These are phyloP conservation scores for Cladobotryum mycophilum DNA, from an alignment of 2,329 filamentous ascomycete genomes.

Conservation along the genomic window DNA sequence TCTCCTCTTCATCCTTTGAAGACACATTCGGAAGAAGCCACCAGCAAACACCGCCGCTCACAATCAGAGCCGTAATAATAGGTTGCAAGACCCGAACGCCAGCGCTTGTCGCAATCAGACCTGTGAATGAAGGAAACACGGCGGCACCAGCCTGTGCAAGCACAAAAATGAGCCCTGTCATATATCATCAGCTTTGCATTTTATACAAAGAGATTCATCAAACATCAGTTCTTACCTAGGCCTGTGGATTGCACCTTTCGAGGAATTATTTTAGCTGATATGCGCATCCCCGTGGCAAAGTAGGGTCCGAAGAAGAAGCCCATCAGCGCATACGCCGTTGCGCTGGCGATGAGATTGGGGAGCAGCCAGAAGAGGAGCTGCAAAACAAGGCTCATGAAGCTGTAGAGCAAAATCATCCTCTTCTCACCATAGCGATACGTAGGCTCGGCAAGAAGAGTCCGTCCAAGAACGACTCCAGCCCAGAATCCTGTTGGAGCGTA, in stretches of 20 bases:
- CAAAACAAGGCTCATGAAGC: conserved; percentile 55
- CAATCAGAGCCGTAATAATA: conserved; percentile 2
- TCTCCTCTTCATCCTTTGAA: not conserved
- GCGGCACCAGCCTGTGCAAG: conserved; percentile 70
- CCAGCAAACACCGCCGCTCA: conserved; percentile 8
- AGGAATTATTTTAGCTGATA: conserved; percentile 51
- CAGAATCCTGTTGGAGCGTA: conserved; percentile 54
- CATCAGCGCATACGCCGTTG: conserved; percentile 62
- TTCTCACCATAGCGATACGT: conserved; percentile 6
- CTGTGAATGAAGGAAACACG: conserved; percentile 58
- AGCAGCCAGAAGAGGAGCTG: conserved; percentile 77
- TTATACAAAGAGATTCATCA: too few species aligned
- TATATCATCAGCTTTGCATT: too few species aligned
- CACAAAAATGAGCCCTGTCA: conserved; percentile 70
- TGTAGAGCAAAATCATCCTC: conserved; percentile 43
- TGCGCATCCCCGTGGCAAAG: conserved; percentile 67
- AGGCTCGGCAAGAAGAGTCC: conserved; percentile 50
- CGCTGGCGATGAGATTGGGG: conserved; percentile 67
- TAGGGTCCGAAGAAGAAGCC: conserved; percentile 77
- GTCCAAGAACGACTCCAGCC: conserved; percentile 68
- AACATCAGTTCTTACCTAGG: conserved; percentile 41
- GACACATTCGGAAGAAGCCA: conserved; percentile 9
- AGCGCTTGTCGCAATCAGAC: conserved; percentile 55
- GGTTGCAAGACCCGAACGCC: conserved; percentile 44
- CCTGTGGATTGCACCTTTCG: conserved; percentile 46